These are phyloP conservation scores for Aspergillus versicolor DNA, from an alignment of 2,329 filamentous ascomycete species.

Conservation along the genomic window DNA sequence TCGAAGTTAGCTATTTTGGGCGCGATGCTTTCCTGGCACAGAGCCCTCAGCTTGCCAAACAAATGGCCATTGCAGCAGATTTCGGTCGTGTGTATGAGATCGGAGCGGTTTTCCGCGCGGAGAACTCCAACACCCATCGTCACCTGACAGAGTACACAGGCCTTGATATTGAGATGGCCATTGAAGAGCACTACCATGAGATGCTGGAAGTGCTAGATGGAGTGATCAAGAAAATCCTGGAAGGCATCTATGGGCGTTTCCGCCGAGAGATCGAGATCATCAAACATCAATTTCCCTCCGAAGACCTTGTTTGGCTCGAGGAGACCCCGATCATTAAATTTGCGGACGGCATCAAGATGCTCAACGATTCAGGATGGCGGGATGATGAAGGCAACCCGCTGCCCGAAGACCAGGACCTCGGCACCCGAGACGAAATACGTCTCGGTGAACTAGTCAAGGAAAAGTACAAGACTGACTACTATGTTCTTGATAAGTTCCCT, in stretches of 20 bases:
- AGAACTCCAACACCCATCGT: conserved; percentile 93
- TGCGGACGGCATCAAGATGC: conserved; percentile 72
- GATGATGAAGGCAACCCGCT: conserved; percentile 73
- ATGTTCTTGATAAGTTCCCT: conserved; percentile 92
- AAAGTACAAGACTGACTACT: conserved; percentile 86
- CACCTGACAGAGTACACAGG: conserved; percentile 95
- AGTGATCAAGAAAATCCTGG: conserved; percentile 77
- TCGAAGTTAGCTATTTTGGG: conserved; percentile 88
- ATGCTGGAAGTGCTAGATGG: conserved; percentile 75
- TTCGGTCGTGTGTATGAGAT: conserved; percentile 89
- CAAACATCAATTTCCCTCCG: conserved; percentile 80
- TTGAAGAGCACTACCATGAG: conserved; percentile 87
- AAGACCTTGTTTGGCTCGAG: conserved; percentile 83
- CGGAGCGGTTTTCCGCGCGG: conserved; percentile 85
- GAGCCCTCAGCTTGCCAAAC: conserved; percentile 87
- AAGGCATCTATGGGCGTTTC: conserved; percentile 67
- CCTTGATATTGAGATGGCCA: conserved; percentile 88
- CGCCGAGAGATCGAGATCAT: conserved; percentile 73
- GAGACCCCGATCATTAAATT: conserved; percentile 81
- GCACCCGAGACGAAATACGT: conserved; percentile 81
- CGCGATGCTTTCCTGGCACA: conserved; percentile 85
- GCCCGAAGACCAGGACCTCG: conserved; percentile 74
- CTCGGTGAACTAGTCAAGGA: conserved; percentile 82
- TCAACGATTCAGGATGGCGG: conserved; percentile 73
- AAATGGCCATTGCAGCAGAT: conserved; percentile 87